Conservation (phyloP, 2,329 filamentous ascomycete species). For the Elsinoe australis region DNA sequence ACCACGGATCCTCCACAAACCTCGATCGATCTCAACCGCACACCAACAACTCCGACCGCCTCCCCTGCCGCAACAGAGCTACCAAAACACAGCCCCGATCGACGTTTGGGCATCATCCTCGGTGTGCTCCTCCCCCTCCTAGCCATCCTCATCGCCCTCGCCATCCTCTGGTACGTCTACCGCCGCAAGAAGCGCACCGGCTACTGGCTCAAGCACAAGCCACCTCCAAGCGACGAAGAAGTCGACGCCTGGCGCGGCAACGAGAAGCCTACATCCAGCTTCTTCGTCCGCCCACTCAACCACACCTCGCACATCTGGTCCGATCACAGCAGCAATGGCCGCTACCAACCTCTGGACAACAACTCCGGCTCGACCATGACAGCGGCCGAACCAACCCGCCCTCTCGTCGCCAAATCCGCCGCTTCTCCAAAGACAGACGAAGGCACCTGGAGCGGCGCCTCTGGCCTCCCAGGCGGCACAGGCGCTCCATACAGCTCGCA, state of each 20-base stretch:
- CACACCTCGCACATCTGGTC: slow-evolving; percentile 15
- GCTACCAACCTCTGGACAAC: slow-evolving; percentile 4
- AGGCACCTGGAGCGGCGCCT: not conserved
- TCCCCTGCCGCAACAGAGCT: not conserved
- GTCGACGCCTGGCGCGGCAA: slow-evolving; percentile 13
- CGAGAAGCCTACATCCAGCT: slow-evolving; percentile 11
- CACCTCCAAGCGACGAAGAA: slow-evolving; percentile 15
- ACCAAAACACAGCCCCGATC: slow-evolving; percentile 4
- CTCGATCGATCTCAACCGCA: slow-evolving; percentile 15
- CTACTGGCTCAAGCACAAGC: slow-evolving; percentile 16
- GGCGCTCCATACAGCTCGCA: not conserved
- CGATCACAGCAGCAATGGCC: not conserved
- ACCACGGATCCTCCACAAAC: slow-evolving; percentile 15
- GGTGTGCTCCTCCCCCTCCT: slow-evolving; percentile 22
- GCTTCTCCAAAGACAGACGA: not conserved
- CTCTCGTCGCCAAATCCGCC: not conserved
- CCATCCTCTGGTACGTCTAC: slow-evolving; percentile 20
- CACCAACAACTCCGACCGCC: slow-evolving; percentile 11
- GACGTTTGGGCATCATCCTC: slow-evolving; percentile 21
- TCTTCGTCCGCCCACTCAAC: slow-evolving; percentile 10
- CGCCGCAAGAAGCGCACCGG: slow-evolving; percentile 20
- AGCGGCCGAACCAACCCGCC: not conserved
- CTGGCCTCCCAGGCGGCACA: slow-evolving; percentile 4
- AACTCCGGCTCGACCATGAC: slow-evolving; percentile 5
- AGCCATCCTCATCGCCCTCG: slow-evolving; percentile 19